Evolutionary conservation across 306 rosid species (phyloP).

Genomic region (Acmispon strigosus): DNA sequence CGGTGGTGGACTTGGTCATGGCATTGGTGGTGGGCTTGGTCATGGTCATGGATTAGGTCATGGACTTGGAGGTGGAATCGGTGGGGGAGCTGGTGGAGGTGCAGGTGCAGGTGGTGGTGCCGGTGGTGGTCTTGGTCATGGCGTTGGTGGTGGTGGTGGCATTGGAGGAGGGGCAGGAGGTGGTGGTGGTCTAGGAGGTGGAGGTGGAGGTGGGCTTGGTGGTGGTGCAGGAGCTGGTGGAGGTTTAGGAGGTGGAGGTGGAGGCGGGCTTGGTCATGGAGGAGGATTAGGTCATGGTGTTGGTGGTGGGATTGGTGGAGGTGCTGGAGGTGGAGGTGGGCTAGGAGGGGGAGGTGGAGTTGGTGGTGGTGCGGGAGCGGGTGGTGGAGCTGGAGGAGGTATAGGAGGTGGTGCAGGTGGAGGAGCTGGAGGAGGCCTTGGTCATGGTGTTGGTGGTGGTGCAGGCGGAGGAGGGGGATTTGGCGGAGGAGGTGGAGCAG

Average conservation of each 20-base stretch:
- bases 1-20: background rate
- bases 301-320: constrained; percentile 9
- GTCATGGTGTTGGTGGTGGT: constrained; percentile 3
- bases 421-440: background rate
- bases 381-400: background rate
- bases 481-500: constrained; percentile 9
- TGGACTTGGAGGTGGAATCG: background rate
- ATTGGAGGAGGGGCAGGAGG: background rate
- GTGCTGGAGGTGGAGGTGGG: background rate
- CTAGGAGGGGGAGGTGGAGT: background rate
- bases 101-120: background rate
- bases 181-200: background rate
- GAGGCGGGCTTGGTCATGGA: background rate
- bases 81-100: background rate
- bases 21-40: background rate
- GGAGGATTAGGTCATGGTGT: constrained; percentile 4
- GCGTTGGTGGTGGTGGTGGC: constrained; percentile 2
- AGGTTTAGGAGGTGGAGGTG: background rate
- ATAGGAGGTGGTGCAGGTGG: background rate
- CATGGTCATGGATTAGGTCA: background rate
- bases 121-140: background rate
- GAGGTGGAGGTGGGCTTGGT: constrained; percentile 22
- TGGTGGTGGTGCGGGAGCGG: background rate
- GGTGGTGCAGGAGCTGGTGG: background rate
- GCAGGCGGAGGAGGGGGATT: background rate